Evolutionary conservation across 306 rosid species (phyloP).

Genomic region (Castanea mollissima): DNA sequence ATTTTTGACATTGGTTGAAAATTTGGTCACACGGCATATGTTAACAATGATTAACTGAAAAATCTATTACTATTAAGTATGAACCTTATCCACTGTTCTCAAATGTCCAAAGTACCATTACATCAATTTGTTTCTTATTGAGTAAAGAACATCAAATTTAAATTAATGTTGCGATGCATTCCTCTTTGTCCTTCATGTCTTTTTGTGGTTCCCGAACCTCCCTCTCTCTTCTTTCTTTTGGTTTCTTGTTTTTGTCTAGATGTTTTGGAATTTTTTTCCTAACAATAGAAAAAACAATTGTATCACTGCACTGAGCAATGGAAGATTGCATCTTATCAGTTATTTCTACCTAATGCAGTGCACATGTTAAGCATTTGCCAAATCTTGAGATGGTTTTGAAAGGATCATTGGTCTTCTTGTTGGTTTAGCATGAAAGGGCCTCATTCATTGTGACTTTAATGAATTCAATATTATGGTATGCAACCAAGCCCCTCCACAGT

Average conservation of each 20-base stretch:
- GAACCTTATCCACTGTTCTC: too few relatives aligned
- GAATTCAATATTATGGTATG: conserved; percentile 92
- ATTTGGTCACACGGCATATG: background rate
- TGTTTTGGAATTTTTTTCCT: background rate
- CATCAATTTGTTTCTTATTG: background rate
- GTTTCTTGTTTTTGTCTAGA: background rate
- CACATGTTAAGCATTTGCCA: conserved; percentile 79
- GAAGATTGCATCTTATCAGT: background rate
- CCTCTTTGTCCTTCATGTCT: background rate
- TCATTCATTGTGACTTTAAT: conserved; percentile 93
- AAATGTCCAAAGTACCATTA: too few relatives aligned
- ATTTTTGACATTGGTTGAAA: background rate
- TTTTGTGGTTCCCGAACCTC: background rate
- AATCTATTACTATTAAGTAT: too few relatives aligned
- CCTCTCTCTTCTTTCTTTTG: background rate
- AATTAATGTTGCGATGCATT: background rate
- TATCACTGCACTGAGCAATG: background rate
- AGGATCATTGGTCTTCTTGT: conserved; percentile 66
- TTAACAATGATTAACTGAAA: background rate
- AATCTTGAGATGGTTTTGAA: conserved; percentile 79
- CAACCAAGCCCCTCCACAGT: conserved; percentile 3
- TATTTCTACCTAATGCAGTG: conserved; percentile 48
- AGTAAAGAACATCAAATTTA: background rate
- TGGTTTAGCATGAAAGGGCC: conserved; percentile 85
- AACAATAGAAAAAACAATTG: background rate